Evolutionary conservation across 768 basidiomycete species (phyloP).

Genomic region (Amanita subjunquillea): DNA sequence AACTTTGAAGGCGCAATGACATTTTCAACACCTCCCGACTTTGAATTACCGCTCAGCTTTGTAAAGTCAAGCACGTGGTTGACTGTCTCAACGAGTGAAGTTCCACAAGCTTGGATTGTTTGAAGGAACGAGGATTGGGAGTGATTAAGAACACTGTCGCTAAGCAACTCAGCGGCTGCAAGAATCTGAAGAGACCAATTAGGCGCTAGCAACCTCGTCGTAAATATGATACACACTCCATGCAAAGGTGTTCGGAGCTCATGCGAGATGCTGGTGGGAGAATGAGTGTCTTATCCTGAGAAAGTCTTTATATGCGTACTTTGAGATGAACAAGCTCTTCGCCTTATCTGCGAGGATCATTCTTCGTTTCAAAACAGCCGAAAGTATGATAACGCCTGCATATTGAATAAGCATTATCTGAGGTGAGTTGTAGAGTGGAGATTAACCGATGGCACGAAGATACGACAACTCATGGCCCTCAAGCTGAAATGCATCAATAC

Average conservation of each 20-base stretch:
- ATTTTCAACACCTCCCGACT: conserved; percentile 69
- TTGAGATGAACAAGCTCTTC: conserved; percentile 86
- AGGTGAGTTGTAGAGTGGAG: not conserved
- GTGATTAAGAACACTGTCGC: conserved; percentile 73
- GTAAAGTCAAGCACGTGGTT: conserved; percentile 97
- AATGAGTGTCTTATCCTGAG: not conserved
- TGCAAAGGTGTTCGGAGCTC: conserved; percentile 88
- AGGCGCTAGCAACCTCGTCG: conserved; percentile 1
- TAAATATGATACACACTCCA: conserved; percentile 40
- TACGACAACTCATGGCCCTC: conserved; percentile 90
- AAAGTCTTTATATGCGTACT: conserved; percentile 35
- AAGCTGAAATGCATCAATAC: conserved; percentile 30
- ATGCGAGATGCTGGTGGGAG: conserved; percentile 63
- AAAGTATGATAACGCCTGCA: conserved; percentile 81
- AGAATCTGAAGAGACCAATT: conserved; percentile 46
- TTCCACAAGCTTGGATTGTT: conserved; percentile 91
- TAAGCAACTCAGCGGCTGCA: conserved; percentile 85
- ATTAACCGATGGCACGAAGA: conserved; percentile 73
- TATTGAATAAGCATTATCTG: conserved; percentile 3
- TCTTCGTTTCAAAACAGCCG: conserved; percentile 82
- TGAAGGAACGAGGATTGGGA: conserved; percentile 82
- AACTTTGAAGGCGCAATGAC: conserved; percentile 61
- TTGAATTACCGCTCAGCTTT: conserved; percentile 81
- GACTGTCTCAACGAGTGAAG: conserved; percentile 92
- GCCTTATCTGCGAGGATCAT: conserved; percentile 95